Percentiles rank a stretch among this genome's conserved stretches.
These are phyloP conservation scores for Aspergillus taichungensis DNA, from an alignment of 495 filamentous ascomycete species.

Conservation along the genomic window DNA sequence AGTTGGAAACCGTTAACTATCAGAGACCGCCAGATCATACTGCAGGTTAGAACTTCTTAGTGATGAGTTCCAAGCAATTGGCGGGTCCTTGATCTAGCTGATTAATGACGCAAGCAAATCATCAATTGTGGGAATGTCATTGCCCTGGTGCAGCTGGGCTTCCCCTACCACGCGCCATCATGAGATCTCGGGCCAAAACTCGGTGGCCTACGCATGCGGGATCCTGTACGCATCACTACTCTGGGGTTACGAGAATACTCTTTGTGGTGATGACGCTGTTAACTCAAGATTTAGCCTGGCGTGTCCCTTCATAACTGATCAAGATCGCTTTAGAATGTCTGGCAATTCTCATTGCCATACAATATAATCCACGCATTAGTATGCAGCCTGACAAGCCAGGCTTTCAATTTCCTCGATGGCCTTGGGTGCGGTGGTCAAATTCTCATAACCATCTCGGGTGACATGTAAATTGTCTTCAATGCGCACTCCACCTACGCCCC, in stretches of 20 bases:
- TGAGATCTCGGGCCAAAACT: too few species aligned
- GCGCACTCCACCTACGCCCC: constrained; percentile 80
- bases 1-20: constrained; percentile 4
- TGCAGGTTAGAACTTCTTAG: not conserved
- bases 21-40: not conserved
- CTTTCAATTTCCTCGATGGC: constrained; percentile 61
- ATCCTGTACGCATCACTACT: not conserved
- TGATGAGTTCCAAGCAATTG: too few species aligned
- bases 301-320: too few species aligned
- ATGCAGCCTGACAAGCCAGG: constrained; percentile 12
- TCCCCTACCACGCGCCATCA: too few species aligned
- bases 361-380: not conserved
- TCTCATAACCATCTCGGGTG: constrained; percentile 66
- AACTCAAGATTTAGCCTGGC: too few species aligned
- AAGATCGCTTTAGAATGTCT: too few species aligned
- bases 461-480: constrained; percentile 73
- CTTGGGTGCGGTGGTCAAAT: constrained; percentile 72
- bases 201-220: too few species aligned
- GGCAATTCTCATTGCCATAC: not conserved
- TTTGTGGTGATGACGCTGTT: not conserved
- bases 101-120: too few species aligned
- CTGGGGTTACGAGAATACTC: not conserved
- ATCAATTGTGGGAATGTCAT: too few species aligned
- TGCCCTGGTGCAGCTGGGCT: too few species aligned
- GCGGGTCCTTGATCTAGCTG: too few species aligned